phyloP scores from a whole-genome alignment of 768 basidiomycete species.

The Hypholoma fasciculare region DNA sequence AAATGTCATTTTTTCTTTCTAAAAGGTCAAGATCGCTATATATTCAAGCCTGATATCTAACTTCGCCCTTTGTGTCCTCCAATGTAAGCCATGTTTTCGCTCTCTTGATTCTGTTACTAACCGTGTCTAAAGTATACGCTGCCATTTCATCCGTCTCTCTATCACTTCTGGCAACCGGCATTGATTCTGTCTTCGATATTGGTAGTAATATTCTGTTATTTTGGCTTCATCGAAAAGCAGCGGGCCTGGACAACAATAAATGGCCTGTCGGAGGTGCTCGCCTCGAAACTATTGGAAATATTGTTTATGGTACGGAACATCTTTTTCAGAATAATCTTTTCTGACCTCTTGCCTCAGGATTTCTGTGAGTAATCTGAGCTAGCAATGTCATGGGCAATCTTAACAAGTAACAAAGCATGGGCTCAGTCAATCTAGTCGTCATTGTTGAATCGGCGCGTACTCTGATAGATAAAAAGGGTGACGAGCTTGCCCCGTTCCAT shows the following conservation, averaged over 20 bases:
- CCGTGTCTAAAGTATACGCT: slow-evolving; percentile 70
- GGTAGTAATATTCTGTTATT: slow-evolving; percentile 83
- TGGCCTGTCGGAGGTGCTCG: slow-evolving; percentile 95
- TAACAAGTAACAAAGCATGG: slow-evolving; percentile 65
- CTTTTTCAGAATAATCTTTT: slow-evolving; percentile 18
- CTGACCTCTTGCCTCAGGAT: slow-evolving; percentile 20
- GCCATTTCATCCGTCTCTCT: slow-evolving; percentile 83
- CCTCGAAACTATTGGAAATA: slow-evolving; percentile 87
- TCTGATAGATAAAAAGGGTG: slow-evolving; percentile 57
- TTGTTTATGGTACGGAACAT: slow-evolving; percentile 65
- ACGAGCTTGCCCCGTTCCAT: slow-evolving; percentile 64
- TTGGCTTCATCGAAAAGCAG: slow-evolving; percentile 75
- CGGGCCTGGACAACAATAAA: slow-evolving; percentile 70
- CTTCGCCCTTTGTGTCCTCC: slow-evolving; percentile 66
- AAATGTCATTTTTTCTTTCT: not conserved
- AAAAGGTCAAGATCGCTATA: slow-evolving; percentile 84
- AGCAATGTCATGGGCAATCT: not conserved
- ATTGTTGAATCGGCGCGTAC: slow-evolving; percentile 83
- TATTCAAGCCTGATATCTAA: slow-evolving; percentile 84
- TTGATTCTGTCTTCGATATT: slow-evolving; percentile 86
- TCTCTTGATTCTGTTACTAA: not conserved
- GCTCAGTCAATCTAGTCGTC: slow-evolving; percentile 87
- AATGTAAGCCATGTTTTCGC: slow-evolving; percentile 45
- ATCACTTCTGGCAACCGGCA: slow-evolving; percentile 85
- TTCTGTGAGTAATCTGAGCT: slow-evolving; percentile 22